These are phyloP conservation scores for Cydonia oblonga DNA, from an alignment of 331 rosid species.

Conservation along the genomic window DNA sequence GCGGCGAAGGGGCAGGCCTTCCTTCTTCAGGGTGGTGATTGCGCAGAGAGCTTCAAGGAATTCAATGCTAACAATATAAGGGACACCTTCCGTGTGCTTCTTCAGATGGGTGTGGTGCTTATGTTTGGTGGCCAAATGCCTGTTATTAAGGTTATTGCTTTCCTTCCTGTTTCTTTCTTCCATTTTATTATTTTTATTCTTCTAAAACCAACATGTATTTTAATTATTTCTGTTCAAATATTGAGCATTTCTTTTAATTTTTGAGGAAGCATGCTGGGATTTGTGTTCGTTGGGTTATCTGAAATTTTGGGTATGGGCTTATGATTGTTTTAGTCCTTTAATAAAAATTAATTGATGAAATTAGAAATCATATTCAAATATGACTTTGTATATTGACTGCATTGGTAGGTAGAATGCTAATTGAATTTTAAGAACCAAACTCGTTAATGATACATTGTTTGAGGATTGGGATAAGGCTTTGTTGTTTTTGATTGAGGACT, in stretches of 20 bases:
- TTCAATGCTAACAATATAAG: constrained; percentile 88
- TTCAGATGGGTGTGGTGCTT: constrained; percentile 87
- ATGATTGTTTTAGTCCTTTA: neutral
- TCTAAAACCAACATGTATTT: too few species aligned
- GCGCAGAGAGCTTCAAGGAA: constrained; percentile 98
- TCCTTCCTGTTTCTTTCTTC: neutral
- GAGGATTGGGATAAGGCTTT: too few species aligned
- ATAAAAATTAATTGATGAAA: neutral
- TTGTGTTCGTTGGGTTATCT: neutral
- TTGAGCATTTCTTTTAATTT: neutral
- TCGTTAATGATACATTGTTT: too few species aligned
- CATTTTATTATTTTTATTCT: neutral
- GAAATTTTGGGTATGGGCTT: neutral
- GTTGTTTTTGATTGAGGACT: too few species aligned
- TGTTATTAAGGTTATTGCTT: constrained; percentile 63
- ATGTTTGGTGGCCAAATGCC: constrained; percentile 99
- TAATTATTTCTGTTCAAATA: neutral
- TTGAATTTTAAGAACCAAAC: neutral
- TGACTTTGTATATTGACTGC: neutral
- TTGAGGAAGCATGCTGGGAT: neutral
- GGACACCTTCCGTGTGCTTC: constrained; percentile 78
- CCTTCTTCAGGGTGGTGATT: constrained; percentile 84
- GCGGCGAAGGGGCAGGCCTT: constrained; percentile 92
- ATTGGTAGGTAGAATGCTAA: neutral
- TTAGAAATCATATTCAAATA: neutral